Evolutionary conservation across 768 basidiomycete genomes (phyloP).

Genomic region (Tremella fuciformis): DNA sequence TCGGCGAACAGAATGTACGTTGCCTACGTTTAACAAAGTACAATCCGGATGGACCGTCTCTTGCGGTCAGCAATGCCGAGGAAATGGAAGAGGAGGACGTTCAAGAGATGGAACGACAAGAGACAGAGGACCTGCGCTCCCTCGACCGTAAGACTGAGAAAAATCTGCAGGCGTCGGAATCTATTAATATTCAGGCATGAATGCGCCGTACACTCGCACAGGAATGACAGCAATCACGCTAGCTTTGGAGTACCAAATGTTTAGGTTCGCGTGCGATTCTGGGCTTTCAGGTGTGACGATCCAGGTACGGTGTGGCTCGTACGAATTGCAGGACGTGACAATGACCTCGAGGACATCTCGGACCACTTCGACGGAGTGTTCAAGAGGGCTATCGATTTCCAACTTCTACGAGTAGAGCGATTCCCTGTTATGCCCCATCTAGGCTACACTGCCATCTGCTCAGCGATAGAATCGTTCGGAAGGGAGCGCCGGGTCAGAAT

Average conservation of each 20-base stretch:
- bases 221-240: not conserved
- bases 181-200: too few relatives aligned
- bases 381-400: constrained; percentile 35
- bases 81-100: constrained; percentile 1
- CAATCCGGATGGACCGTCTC: constrained; percentile 27
- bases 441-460: constrained; percentile 65
- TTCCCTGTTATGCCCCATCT: constrained; percentile 66
- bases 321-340: not conserved
- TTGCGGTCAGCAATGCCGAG: not conserved
- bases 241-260: constrained; percentile 2
- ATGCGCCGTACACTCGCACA: not conserved
- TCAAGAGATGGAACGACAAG: not conserved
- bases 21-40: constrained; percentile 40
- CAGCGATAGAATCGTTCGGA: constrained; percentile 75
- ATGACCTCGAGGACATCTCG: constrained; percentile 25
- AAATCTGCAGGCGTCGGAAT: too few relatives aligned
- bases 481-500: constrained; percentile 84
- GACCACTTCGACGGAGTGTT: constrained; percentile 15
- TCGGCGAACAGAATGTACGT: constrained; percentile 23
- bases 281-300: constrained; percentile 19
- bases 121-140: not conserved
- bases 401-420: constrained; percentile 24
- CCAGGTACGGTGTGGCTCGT: not conserved
- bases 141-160: too few relatives aligned
- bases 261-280: constrained; percentile 9